phyloP scores from a whole-genome alignment of 331 rosid genomes.

The Stylosanthes scabra region DNA sequence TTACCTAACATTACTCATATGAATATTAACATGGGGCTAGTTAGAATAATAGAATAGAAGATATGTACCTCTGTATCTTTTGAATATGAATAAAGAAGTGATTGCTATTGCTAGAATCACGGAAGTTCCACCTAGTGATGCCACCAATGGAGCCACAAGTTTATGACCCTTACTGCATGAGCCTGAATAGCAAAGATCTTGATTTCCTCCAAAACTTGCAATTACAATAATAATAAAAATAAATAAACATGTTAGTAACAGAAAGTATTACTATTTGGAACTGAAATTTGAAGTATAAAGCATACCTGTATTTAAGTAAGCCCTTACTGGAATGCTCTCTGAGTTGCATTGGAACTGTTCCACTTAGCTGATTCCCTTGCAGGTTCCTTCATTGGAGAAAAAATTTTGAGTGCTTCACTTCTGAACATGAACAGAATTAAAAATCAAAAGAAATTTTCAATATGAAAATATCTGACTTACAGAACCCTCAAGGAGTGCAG shows the following conservation, averaged over 20 bases:
- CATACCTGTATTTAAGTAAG: slow-evolving; percentile 52
- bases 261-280: slow-evolving; percentile 6
- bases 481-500: slow-evolving; percentile 49
- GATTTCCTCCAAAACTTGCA: slow-evolving; percentile 55
- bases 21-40: too few species aligned
- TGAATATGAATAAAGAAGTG: slow-evolving; percentile 36
- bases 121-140: slow-evolving; percentile 47
- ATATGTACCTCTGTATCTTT: slow-evolving; percentile 32
- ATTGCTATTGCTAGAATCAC: slow-evolving; percentile 30
- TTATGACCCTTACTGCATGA: slow-evolving; percentile 42
- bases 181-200: slow-evolving; percentile 43
- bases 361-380: slow-evolving; percentile 59
- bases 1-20: too few species aligned
- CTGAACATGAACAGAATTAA: neutral
- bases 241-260: slow-evolving; percentile 22
- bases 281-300: slow-evolving; percentile 21
- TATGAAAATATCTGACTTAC: slow-evolving; percentile 47
- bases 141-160: slow-evolving; percentile 46
- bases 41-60: neutral
- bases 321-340: slow-evolving; percentile 39
- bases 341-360: slow-evolving; percentile 55
- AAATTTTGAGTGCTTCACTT: neutral
- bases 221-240: slow-evolving; percentile 22
- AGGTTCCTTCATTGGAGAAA: slow-evolving; percentile 52
- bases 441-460: neutral